Evolutionary conservation across 768 basidiomycete species (phyloP).

Genomic region (Pholiota microspora): DNA sequence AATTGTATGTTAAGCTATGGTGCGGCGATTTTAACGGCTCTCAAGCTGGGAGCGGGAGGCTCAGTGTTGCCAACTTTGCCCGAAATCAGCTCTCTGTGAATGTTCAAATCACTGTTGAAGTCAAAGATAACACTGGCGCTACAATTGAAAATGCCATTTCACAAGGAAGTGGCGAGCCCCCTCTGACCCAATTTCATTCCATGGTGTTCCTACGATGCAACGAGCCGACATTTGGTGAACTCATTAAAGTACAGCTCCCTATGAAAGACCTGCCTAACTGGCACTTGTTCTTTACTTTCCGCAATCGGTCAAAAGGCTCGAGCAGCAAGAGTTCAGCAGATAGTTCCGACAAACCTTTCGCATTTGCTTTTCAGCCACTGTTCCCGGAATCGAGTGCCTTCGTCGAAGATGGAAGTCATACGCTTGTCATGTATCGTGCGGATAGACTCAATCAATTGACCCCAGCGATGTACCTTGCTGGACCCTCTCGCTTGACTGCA

Average conservation of each 20-base stretch:
- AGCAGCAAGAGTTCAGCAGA: constrained; percentile 38
- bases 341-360: constrained; percentile 72
- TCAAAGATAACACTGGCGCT: constrained; percentile 69
- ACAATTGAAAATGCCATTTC: constrained; percentile 71
- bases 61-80: constrained; percentile 63
- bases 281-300: constrained; percentile 95
- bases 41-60: constrained; percentile 43
- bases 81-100: constrained; percentile 60
- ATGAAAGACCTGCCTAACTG: constrained; percentile 65
- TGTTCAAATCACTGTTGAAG: constrained; percentile 90
- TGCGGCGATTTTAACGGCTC: constrained; percentile 78
- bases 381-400: constrained; percentile 76
- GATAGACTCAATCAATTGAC: constrained; percentile 64
- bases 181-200: constrained; percentile 79
- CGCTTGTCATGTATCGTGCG: constrained; percentile 78
- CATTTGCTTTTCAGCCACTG: constrained; percentile 89
- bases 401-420: constrained; percentile 87
- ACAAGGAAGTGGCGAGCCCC: constrained; percentile 83
- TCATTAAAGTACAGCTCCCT: constrained; percentile 84
- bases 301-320: constrained; percentile 56
- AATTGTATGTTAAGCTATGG: constrained; percentile 96
- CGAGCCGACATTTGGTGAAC: constrained; percentile 89
- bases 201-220: constrained; percentile 88
- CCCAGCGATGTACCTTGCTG: constrained; percentile 69
- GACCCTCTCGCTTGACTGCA: constrained; percentile 56